These are phyloP conservation scores for Xerophyta viscosa DNA, from an alignment of 106 monocot genomes.

Conservation along the genomic window DNA sequence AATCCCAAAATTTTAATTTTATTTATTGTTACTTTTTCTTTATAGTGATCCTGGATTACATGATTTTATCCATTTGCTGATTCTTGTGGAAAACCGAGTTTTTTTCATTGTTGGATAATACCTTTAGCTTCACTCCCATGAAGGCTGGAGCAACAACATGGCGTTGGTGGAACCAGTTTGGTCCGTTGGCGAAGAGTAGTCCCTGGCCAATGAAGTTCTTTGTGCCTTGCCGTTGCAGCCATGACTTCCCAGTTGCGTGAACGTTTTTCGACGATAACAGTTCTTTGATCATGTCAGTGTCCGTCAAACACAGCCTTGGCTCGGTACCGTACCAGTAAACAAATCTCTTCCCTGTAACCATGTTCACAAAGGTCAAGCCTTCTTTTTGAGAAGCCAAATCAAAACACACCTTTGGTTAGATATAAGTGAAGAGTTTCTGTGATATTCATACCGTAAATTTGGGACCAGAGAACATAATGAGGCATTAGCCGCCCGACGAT, in stretches of 20 bases:
- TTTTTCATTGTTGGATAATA: conserved; percentile 10
- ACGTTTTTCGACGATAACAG: conserved; percentile 63
- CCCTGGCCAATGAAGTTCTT: conserved; percentile 85
- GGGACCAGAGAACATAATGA: conserved; percentile 77
- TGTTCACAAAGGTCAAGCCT: background rate
- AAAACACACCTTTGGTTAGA: too few relatives aligned
- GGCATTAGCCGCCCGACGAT: conserved; percentile 82
- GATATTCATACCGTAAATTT: conserved; percentile 45
- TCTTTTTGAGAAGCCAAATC: background rate
- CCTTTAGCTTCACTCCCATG: conserved; percentile 92
- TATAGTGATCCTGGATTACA: too few relatives aligned
- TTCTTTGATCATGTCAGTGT: conserved; percentile 81
- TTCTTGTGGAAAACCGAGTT: too few relatives aligned
- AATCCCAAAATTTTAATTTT: too few relatives aligned
- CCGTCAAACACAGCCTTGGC: conserved; percentile 84
- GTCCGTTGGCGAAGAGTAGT: conserved; percentile 83
- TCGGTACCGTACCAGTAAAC: conserved; percentile 88
- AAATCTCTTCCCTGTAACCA: conserved; percentile 50
- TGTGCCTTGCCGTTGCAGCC: conserved; percentile 77
- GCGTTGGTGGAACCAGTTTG: conserved; percentile 75
- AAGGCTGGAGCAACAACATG: conserved; percentile 83
- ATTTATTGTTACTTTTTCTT: too few relatives aligned
- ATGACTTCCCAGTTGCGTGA: conserved; percentile 62
- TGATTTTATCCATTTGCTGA: too few relatives aligned
- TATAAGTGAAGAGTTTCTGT: background rate